Percentiles rank a stretch among this genome's conserved stretches.
Evolutionary conservation across 768 basidiomycete genomes (phyloP).

Genomic region (Auriscalpium microsporum): DNA sequence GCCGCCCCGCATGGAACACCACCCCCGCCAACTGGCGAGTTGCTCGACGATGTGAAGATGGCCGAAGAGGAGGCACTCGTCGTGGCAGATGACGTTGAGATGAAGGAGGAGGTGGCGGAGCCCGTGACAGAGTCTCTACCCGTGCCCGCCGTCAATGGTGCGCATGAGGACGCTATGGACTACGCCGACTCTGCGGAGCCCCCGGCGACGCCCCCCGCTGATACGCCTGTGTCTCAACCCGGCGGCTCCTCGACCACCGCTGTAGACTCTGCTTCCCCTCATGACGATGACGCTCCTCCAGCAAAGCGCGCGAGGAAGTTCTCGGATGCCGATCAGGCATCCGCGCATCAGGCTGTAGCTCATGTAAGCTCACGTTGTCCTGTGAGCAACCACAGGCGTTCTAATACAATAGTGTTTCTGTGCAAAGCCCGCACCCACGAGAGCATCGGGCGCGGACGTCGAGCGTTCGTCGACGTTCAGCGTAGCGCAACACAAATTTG

Average conservation of each 20-base stretch:
- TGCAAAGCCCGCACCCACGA: neutral
- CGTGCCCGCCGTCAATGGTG: constrained; percentile 14
- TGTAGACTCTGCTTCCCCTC: constrained; percentile 22
- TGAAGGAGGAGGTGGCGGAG: constrained; percentile 9
- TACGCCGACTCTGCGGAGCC: constrained; percentile 19
- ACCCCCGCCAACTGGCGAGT: constrained; percentile 36
- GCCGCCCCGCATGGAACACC: constrained; percentile 39
- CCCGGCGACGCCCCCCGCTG: constrained; percentile 14
- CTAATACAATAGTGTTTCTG: constrained; percentile 42
- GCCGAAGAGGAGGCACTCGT: constrained; percentile 28
- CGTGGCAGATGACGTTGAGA: neutral
- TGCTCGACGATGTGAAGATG: constrained; percentile 50
- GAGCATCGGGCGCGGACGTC: too few relatives aligned
- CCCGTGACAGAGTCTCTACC: constrained; percentile 11
- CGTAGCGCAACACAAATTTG: constrained; percentile 69
- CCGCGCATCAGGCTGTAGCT: constrained; percentile 55
- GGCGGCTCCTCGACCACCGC: constrained; percentile 25
- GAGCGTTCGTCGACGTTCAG: constrained; percentile 43
- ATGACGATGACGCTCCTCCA: constrained; percentile 62
- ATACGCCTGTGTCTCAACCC: constrained; percentile 19
- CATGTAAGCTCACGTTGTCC: constrained; percentile 52
- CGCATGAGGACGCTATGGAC: neutral
- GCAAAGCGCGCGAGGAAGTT: constrained; percentile 73
- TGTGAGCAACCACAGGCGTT: constrained; percentile 45
- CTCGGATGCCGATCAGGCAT: constrained; percentile 70